A percentile compares a stretch with the other conserved stretches of the same genome.
Conservation (phyloP, 352 stramenopile genomes). For the Lagenidium giganteum region DNA sequence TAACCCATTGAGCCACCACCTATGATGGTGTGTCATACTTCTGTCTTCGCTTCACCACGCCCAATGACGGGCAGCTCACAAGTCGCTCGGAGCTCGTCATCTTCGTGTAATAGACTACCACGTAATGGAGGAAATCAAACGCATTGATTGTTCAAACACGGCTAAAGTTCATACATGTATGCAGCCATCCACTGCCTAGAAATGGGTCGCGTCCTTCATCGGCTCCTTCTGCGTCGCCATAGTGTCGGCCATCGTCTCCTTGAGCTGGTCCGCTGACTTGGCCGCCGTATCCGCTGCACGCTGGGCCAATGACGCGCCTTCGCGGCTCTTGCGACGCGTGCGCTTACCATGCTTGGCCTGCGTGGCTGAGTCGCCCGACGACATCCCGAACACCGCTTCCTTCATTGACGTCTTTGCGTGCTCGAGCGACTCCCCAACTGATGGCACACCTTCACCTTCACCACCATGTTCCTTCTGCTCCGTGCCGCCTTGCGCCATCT, state of each 20-base stretch:
- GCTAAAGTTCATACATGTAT: too few species aligned
- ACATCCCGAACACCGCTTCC: constrained; percentile 22
- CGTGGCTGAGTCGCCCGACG: constrained; percentile 19
- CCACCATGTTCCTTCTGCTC: constrained; percentile 9
- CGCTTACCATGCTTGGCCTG: constrained; percentile 14
- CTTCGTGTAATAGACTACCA: too few species aligned
- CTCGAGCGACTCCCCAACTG: constrained; percentile 10
- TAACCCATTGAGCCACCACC: too few species aligned
- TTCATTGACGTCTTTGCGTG: constrained; percentile 13
- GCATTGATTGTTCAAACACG: too few species aligned
- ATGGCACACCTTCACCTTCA: constrained; percentile 11
- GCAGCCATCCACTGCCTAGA: too few species aligned
- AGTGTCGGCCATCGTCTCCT: constrained; percentile 21
- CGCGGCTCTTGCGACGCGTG: constrained; percentile 6
- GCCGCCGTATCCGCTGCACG: constrained; percentile 10
- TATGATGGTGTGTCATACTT: too few species aligned
- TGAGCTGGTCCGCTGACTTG: constrained; percentile 12
- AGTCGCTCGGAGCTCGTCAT: too few species aligned
- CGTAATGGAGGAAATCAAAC: too few species aligned
- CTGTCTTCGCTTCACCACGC: too few species aligned
- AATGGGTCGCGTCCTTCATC: constrained; percentile 24
- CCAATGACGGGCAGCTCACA: too few species aligned
- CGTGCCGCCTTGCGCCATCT: constrained; percentile 15
- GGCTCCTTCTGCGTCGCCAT: constrained; percentile 17
- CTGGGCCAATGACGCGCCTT: constrained; percentile 11